Base-by-base conservation (phyloP, 441 rosid species). In the Jatropha podagrica region DNA sequence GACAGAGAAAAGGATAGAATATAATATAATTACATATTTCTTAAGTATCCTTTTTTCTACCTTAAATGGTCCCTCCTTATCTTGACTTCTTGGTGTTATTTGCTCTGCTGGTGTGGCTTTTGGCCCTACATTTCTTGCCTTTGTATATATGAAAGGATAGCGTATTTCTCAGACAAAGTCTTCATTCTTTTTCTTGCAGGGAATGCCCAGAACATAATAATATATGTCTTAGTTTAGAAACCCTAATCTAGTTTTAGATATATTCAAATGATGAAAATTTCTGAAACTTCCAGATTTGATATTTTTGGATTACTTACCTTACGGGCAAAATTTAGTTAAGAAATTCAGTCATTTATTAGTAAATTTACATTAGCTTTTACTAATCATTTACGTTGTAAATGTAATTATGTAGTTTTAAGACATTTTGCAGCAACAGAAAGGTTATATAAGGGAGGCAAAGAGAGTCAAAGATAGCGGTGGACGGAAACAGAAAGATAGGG, bases 401-500 rank as follows among this genome's bases (percentile, higher is more conserved):
- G 32, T 32, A 32, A 32, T 32, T 32, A 32, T 32, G 2, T 32
- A 32, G 32, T 32, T 32, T 32, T 32, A 32, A 32, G 32, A 32
- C 32, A 32, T 32, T 32, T 32, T 32, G 32, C 32, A 32, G 32
- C 32, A 13, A 49, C 11, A 10, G 13, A 52, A 52, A 54, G 17
- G 14, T 2, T 10, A 13, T 2, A 48, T 10, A 12, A 48, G 0
- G 4, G 3, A 48, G 14, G 11, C 10, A 4, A 44, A 38, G 49
- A 70, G 1, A 15, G 64, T 75, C 81, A 78, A 78, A 68, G 37
- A 38, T 23, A 72, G 66, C 65, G 44, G 44, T 63, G 41, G 72
- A 70, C 32, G 20, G 3, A 66, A 7, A 69, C 6, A 61, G 59
- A 44, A 55, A 10, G 20, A 18, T 15, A 63, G 58, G 26, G 1